phyloP scores from a whole-genome alignment of 257 asterid species.

The Scutellaria barbata region DNA sequence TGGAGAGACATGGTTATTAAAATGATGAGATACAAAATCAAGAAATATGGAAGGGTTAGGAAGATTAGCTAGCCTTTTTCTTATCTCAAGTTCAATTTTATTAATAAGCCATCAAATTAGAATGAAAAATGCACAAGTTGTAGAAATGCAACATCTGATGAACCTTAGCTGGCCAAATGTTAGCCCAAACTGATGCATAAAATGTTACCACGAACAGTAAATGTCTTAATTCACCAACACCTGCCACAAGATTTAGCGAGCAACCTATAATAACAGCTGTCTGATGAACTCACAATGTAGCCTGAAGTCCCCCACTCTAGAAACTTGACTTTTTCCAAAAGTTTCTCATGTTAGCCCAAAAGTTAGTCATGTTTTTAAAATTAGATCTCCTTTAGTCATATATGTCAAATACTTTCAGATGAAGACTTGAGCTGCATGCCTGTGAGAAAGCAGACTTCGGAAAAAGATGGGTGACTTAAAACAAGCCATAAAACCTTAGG shows the following conservation, averaged over 20 bases:
- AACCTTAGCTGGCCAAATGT: not conserved
- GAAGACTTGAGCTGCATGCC: not conserved
- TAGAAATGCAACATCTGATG: not conserved
- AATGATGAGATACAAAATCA: not conserved
- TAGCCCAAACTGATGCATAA: not conserved
- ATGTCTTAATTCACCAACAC: not conserved
- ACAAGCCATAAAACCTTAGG: not conserved
- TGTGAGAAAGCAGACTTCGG: no score
- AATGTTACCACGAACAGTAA: not conserved
- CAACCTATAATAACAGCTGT: not conserved
- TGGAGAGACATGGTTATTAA: slow-evolving; percentile 10
- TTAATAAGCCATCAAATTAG: not conserved
- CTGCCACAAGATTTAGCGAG: not conserved
- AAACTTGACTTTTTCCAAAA: not conserved
- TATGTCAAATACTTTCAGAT: not conserved
- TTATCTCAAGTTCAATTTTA: not conserved
- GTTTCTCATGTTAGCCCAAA: not conserved
- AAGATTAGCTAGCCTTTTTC: slow-evolving; percentile 8
- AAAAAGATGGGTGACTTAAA: not conserved
- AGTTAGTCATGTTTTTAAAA: no score
- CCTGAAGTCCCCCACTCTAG: not conserved
- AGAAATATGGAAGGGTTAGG: not conserved
- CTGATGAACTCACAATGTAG: not conserved
- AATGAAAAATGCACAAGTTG: not conserved
- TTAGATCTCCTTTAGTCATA: not conserved